Conservation (phyloP, 371 early-diverging fungal species). For the Dichotomocladium elegans region DNA sequence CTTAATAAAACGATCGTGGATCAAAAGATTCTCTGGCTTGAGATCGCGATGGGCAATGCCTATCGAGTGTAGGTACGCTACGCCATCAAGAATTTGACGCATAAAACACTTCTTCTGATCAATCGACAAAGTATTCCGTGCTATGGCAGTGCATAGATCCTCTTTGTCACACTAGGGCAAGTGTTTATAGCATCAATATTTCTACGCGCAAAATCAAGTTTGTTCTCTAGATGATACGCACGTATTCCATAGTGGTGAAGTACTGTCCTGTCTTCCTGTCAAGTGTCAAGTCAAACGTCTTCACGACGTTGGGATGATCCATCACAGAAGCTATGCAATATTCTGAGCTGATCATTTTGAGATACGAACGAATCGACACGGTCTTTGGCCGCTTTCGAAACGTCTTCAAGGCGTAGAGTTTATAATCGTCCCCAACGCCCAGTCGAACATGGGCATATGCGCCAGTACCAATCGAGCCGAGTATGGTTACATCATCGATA, state of each 20-base stretch:
- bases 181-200: not conserved
- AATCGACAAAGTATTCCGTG: slow-evolving; percentile 19
- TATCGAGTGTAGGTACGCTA: slow-evolving; percentile 58
- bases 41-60: slow-evolving; percentile 64
- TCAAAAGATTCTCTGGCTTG: slow-evolving; percentile 59
- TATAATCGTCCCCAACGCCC: not conserved
- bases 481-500: not conserved
- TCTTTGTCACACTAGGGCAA: slow-evolving; percentile 40
- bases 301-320: slow-evolving; percentile 83
- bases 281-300: slow-evolving; percentile 88
- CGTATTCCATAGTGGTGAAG: slow-evolving; percentile 92
- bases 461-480: slow-evolving; percentile 7
- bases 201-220: no score
- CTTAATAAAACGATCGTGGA: slow-evolving; percentile 48
- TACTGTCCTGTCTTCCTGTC: slow-evolving; percentile 74
- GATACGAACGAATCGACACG: slow-evolving; percentile 85
- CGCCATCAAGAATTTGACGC: slow-evolving; percentile 85
- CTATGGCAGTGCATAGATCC: slow-evolving; percentile 41
- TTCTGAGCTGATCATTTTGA: slow-evolving; percentile 87
- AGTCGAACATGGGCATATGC: slow-evolving; percentile 9
- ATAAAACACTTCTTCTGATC: slow-evolving; percentile 43
- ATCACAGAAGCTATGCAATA: slow-evolving; percentile 89
- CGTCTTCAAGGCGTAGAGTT: slow-evolving; percentile 76
- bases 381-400: slow-evolving; percentile 83
- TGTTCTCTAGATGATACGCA: no score